phyloP scores from a whole-genome alignment of 768 basidiomycete species.

The Kwoniella mangroviensis region DNA sequence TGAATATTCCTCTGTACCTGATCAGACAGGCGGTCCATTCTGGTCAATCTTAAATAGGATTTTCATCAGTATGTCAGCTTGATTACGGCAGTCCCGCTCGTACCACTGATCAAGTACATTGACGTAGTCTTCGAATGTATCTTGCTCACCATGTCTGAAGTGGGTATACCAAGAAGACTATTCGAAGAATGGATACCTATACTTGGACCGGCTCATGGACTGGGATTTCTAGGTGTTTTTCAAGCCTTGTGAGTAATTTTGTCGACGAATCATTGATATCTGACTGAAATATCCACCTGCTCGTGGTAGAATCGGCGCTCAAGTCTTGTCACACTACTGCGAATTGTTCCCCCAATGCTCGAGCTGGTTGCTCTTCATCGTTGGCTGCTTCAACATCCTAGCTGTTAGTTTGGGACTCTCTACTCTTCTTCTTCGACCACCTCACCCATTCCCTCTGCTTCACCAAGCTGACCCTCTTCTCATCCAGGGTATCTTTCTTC shows the following conservation, averaged over 20 bases:
- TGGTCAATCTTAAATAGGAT: slow-evolving; percentile 88
- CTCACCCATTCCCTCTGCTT: slow-evolving; percentile 61
- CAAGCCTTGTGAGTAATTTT: slow-evolving; percentile 72
- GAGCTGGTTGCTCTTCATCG: slow-evolving; percentile 86
- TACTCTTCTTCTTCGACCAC: slow-evolving; percentile 65
- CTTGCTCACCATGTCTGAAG: slow-evolving; percentile 78
- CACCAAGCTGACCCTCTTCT: slow-evolving; percentile 61
- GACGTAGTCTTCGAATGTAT: slow-evolving; percentile 70
- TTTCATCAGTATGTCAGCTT: slow-evolving; percentile 64
- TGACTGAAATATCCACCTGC: neutral
- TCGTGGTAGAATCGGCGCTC: slow-evolving; percentile 61
- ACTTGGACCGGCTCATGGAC: slow-evolving; percentile 78
- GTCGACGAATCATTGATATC: neutral
- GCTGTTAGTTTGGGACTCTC: slow-evolving; percentile 43
- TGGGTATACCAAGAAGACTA: slow-evolving; percentile 71
- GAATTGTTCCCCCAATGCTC: slow-evolving; percentile 87
- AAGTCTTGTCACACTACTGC: slow-evolving; percentile 68
- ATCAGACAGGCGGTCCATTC: slow-evolving; percentile 86
- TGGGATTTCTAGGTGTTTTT: slow-evolving; percentile 84
- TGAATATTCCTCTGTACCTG: slow-evolving; percentile 73
- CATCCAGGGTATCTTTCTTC: slow-evolving; percentile 43
- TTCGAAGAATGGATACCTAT: slow-evolving; percentile 86
- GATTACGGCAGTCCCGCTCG: neutral
- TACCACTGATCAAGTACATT: neutral
- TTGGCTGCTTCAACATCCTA: slow-evolving; percentile 87